Evolutionary conservation across 208 protist species (phyloP).

Genomic region (Wallacemonas collosoma): DNA sequence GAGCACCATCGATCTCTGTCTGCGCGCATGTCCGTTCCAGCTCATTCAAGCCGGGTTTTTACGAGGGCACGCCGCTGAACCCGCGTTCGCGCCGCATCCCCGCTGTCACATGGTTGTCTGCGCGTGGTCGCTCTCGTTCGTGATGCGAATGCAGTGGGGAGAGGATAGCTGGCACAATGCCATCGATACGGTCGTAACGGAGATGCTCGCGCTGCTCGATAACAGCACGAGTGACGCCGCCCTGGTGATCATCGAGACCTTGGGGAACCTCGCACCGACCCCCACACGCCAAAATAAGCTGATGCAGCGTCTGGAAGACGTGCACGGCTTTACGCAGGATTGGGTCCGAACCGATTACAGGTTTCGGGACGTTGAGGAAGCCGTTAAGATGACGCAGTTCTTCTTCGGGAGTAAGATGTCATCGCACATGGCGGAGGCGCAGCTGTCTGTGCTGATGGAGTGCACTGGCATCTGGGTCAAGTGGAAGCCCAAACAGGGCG

Average conservation of each 20-base stretch:
- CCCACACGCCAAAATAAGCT: constrained; percentile 76
- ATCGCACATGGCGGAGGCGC: constrained; percentile 13
- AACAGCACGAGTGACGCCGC: constrained; percentile 39
- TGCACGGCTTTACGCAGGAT: constrained; percentile 52
- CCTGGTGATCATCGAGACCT: constrained; percentile 80
- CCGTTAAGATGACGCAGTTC: constrained; percentile 63
- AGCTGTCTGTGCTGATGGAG: constrained; percentile 53
- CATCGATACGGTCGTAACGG: constrained; percentile 48
- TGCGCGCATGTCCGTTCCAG: constrained; percentile 54
- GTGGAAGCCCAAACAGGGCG: constrained; percentile 37
- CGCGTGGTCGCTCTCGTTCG: constrained; percentile 86
- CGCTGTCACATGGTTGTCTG: constrained; percentile 61
- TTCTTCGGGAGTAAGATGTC: constrained; percentile 74
- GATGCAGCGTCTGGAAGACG: constrained; percentile 53
- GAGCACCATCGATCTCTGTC: constrained; percentile 34
- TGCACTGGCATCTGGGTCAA: constrained; percentile 84
- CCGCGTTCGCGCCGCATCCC: constrained; percentile 30
- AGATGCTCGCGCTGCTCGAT: constrained; percentile 39
- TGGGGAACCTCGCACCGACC: constrained; percentile 55
- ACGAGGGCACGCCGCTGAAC: background rate
- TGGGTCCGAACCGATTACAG: constrained; percentile 87
- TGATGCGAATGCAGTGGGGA: constrained; percentile 81
- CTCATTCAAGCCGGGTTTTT: constrained; percentile 50
- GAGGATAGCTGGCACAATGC: constrained; percentile 62
- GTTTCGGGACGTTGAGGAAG: constrained; percentile 55